phyloP scores from a whole-genome alignment of 495 filamentous ascomycete genomes.

The Aspergillus conjunctus region DNA sequence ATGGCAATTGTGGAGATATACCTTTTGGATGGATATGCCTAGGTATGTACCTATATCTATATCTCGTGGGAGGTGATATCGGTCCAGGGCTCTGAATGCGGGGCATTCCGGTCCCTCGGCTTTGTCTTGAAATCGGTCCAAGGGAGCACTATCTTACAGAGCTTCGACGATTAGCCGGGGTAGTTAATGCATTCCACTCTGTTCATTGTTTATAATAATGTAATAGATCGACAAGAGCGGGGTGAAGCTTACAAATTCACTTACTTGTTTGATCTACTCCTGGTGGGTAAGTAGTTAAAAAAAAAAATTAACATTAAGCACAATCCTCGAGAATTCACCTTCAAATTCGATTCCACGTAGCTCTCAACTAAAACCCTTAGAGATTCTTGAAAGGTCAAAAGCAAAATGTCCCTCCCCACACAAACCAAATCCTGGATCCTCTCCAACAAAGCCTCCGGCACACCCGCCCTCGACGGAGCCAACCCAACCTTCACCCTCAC shows the following conservation, averaged over 20 bases:
- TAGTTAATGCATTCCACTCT: too few species aligned
- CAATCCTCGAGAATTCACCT: too few species aligned
- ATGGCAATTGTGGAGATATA: neutral
- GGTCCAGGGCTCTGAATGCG: neutral
- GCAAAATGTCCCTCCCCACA: neutral
- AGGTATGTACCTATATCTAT: neutral
- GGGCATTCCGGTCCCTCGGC: slow-evolving; percentile 7
- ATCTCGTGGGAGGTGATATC: neutral
- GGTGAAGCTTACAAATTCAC: too few species aligned
- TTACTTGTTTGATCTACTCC: too few species aligned
- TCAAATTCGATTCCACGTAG: too few species aligned
- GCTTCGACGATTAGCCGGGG: too few species aligned
- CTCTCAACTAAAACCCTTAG: neutral
- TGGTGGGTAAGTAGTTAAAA: too few species aligned
- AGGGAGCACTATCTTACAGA: neutral
- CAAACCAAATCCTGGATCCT: slow-evolving; percentile 32
- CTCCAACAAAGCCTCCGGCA: slow-evolving; percentile 30
- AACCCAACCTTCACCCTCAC: slow-evolving; percentile 23
- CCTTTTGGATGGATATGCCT: neutral
- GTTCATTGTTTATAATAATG: too few species aligned
- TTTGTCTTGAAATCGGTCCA: neutral
- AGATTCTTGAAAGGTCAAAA: neutral
- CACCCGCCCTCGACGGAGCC: slow-evolving; percentile 29
- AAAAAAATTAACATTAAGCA: too few species aligned
- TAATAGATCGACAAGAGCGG: too few species aligned